Base-by-base conservation (phyloP, 75 land plant genomes). In the Selaginella moellendorffii region DNA sequence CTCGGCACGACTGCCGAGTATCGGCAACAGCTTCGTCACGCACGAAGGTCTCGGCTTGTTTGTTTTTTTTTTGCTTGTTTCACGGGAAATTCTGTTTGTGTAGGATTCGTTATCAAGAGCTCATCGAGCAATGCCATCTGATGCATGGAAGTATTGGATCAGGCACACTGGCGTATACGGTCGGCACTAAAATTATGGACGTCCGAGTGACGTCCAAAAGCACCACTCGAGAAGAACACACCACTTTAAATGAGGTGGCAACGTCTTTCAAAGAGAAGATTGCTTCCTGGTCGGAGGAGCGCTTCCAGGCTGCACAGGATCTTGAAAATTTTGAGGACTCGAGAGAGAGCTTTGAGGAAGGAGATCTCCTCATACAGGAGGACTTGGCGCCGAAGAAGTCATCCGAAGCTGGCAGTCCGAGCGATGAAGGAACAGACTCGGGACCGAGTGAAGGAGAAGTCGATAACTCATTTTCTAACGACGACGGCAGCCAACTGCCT, bases 91-190 rank as follows among this genome's bases (percentile, higher is more conserved):
- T 36, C 46, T 36, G 14, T 36, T n/a, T n/a, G n/a, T 36, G 46
- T 14, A 88, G 93, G 82, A 80, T 85, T 54, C 77, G 90, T 12
- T 88, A 85, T 63, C 67, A 66, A 36, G 80, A 82, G 31, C 76
- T 88, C 18, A 72, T 88, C 23, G 80, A 73, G 72, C 72, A 88
- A 66, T 88, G 93, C 52, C 85, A 79, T 56, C 27, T 31, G 71
- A 85, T 88, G 90, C 90, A 88, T 63, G 70, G 85, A n/a, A 88
- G 86, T 68, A 64, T 88, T 52, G 93, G 93, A 42, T 85, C 93
- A 51, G 93, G 93, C 14, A 72, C 75, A 20, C 86, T 88, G 62
- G 93, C 93, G n/a, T 85, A 82, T 71, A 73, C 74, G 69, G 78
- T 85, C 58, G 93, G 93, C 8, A 82, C 93, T 22, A 85, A 85